These are phyloP conservation scores for Cucumis hystrix DNA, from an alignment of 306 rosid genomes.

Conservation along the genomic window DNA sequence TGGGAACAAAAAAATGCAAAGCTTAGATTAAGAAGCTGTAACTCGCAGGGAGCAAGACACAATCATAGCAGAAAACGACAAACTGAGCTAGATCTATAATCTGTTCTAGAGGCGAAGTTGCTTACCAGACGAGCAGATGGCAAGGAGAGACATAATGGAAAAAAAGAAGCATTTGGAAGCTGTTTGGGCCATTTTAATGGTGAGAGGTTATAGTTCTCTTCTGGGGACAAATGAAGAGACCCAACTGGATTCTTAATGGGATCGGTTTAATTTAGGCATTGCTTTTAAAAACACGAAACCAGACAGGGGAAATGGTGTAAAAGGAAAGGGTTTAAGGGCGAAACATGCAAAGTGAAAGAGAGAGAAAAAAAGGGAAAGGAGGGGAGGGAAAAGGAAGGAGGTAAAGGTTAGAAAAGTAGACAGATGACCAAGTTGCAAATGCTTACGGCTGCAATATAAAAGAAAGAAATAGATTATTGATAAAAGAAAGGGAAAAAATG, in stretches of 20 bases:
- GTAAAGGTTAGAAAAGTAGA: constrained; percentile 17
- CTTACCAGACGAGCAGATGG: constrained; percentile 49
- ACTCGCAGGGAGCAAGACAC: background rate
- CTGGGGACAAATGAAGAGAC: constrained; percentile 19
- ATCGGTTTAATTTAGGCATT: constrained; percentile 11
- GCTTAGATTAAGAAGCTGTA: background rate
- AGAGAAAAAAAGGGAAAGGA: background rate
- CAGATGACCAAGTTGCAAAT: constrained; percentile 16
- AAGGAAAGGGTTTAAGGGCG: background rate
- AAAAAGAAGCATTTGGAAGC: constrained; percentile 32
- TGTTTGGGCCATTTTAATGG: constrained; percentile 37
- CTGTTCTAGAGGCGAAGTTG: background rate
- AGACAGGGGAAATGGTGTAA: constrained; percentile 6
- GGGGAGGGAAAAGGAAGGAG: constrained; percentile 15
- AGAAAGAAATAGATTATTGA: background rate
- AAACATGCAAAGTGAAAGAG: constrained; percentile 16
- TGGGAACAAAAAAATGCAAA: background rate
- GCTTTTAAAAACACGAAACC: constrained; percentile 25
- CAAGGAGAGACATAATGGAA: constrained; percentile 35
- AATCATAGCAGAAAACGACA: background rate
- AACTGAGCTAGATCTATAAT: background rate
- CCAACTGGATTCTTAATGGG: constrained; percentile 13
- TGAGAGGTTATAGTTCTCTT: constrained; percentile 7
- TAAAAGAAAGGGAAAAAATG: background rate
- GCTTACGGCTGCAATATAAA: constrained; percentile 6